Evolutionary conservation across 2,329 filamentous ascomycete genomes (phyloP).

Genomic region (Orbilia brochopaga): DNA sequence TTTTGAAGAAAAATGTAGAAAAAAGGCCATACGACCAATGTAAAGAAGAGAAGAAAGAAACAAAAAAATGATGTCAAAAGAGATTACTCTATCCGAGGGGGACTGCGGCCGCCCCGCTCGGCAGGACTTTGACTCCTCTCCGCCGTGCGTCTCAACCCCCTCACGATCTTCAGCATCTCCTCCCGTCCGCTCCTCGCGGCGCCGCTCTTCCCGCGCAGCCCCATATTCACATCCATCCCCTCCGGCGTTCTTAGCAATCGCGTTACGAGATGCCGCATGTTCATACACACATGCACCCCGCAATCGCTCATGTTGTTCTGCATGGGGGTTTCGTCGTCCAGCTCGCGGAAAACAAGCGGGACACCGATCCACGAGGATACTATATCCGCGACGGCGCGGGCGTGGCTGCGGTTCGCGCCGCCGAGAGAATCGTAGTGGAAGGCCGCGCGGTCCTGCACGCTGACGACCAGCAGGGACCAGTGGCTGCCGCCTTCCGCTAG

Average conservation of each 20-base stretch:
- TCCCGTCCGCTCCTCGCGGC: constrained; percentile 81
- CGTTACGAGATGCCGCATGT: constrained; percentile 91
- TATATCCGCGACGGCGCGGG: constrained; percentile 71
- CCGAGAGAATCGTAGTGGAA: constrained; percentile 95
- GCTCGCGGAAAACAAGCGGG: constrained; percentile 73
- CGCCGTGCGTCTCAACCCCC: constrained; percentile 83
- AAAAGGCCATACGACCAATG: too few species aligned
- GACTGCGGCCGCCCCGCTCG: constrained; percentile 39
- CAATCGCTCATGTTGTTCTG: constrained; percentile 94
- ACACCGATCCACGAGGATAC: constrained; percentile 72
- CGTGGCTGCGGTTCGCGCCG: constrained; percentile 76
- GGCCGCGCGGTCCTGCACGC: constrained; percentile 82
- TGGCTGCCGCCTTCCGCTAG: constrained; percentile 89
- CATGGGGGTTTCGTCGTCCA: constrained; percentile 78
- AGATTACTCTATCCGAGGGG: constrained; percentile 52
- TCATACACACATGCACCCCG: constrained; percentile 91
- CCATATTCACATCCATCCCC: constrained; percentile 90
- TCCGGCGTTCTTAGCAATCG: constrained; percentile 78
- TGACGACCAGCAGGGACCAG: constrained; percentile 92
- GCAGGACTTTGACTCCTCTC: constrained; percentile 66
- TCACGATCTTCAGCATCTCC: constrained; percentile 89
- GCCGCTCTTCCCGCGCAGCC: constrained; percentile 81
- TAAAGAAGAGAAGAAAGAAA: background rate
- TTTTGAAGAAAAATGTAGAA: background rate
- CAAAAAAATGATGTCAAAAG: background rate